These are phyloP conservation scores for Epithemia pelagica DNA, from an alignment of 108 stramenopile species.

Conservation along the genomic window DNA sequence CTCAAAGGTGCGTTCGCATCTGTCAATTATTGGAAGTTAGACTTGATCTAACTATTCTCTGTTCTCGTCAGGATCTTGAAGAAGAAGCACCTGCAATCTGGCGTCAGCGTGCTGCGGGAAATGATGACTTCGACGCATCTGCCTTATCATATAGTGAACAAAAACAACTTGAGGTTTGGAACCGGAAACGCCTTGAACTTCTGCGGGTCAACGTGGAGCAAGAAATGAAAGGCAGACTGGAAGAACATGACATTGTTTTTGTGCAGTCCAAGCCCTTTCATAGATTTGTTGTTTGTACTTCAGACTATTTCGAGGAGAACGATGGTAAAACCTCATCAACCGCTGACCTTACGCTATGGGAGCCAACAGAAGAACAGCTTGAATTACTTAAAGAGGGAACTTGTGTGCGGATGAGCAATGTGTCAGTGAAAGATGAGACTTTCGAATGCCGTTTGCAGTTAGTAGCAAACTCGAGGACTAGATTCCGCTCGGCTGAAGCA, in stretches of 20 bases:
- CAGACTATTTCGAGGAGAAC: neutral
- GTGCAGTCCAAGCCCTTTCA: constrained; percentile 53
- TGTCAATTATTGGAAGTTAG: neutral
- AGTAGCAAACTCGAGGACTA: constrained; percentile 41
- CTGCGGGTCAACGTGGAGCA: constrained; percentile 39
- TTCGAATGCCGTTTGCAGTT: constrained; percentile 49
- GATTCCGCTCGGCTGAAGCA: constrained; percentile 19
- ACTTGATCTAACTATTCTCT: neutral
- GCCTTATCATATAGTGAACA: constrained; percentile 29
- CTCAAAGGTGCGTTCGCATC: constrained; percentile 1
- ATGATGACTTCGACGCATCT: constrained; percentile 44
- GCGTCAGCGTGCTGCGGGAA: constrained; percentile 35
- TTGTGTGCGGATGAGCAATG: constrained; percentile 42
- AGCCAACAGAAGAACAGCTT: constrained; percentile 63
- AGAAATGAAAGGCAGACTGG: constrained; percentile 51
- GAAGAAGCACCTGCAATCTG: constrained; percentile 58
- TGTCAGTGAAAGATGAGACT: constrained; percentile 36
- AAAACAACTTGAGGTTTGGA: constrained; percentile 49
- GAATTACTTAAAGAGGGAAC: constrained; percentile 47
- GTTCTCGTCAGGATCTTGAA: constrained; percentile 49
- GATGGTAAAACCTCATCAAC: neutral
- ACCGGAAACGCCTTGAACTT: constrained; percentile 34
- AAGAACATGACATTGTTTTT: constrained; percentile 30
- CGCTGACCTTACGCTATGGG: constrained; percentile 53
- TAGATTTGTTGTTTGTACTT: constrained; percentile 12